A percentile compares a stretch with the other conserved stretches of the same genome.
Conservation (phyloP, 2,329 filamentous ascomycete species). For the Hortaea werneckii region DNA sequence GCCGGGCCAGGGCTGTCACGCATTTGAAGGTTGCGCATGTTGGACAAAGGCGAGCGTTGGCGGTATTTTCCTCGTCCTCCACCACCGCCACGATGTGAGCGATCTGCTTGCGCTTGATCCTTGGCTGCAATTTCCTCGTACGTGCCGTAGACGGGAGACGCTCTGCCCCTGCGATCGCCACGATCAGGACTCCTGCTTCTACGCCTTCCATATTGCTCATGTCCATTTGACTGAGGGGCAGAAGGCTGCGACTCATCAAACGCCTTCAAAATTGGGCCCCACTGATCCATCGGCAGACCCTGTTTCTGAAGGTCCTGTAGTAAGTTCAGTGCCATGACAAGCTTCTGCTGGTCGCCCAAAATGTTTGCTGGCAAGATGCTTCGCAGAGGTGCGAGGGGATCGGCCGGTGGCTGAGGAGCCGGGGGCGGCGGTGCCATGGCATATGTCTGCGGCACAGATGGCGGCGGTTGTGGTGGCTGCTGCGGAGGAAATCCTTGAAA, state of each 20-base stretch:
- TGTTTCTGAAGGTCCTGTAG: slow-evolving; percentile 67
- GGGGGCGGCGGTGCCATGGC: slow-evolving; percentile 49
- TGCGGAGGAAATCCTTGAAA: slow-evolving; percentile 20
- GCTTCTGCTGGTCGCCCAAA: slow-evolving; percentile 33
- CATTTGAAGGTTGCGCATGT: slow-evolving; percentile 4
- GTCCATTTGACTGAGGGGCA: slow-evolving; percentile 5
- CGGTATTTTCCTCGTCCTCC: slow-evolving; percentile 60
- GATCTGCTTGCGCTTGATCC: slow-evolving; percentile 15
- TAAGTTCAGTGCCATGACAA: slow-evolving; percentile 62
- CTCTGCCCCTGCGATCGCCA: slow-evolving; percentile 47
- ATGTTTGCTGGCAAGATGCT: slow-evolving; percentile 28
- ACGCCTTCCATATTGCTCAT: slow-evolving; percentile 42
- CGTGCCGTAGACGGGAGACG: slow-evolving; percentile 61
- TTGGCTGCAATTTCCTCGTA: slow-evolving; percentile 45
- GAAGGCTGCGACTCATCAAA: slow-evolving; percentile 27
- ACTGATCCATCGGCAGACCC: slow-evolving; percentile 68
- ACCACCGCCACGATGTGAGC: slow-evolving; percentile 38
- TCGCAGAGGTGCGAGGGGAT: slow-evolving; percentile 20
- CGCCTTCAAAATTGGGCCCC: slow-evolving; percentile 48
- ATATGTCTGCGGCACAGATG: slow-evolving; percentile 25
- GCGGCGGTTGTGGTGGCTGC: slow-evolving; percentile 10
- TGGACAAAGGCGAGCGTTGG: slow-evolving; percentile 61
- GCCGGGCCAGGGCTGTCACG: slow-evolving; percentile 54
- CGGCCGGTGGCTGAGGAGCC: slow-evolving; percentile 19
- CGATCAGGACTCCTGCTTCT: slow-evolving; percentile 60